These are phyloP conservation scores for Isatis lusitanica DNA, from an alignment of 441 rosid genomes.

Conservation along the genomic window DNA sequence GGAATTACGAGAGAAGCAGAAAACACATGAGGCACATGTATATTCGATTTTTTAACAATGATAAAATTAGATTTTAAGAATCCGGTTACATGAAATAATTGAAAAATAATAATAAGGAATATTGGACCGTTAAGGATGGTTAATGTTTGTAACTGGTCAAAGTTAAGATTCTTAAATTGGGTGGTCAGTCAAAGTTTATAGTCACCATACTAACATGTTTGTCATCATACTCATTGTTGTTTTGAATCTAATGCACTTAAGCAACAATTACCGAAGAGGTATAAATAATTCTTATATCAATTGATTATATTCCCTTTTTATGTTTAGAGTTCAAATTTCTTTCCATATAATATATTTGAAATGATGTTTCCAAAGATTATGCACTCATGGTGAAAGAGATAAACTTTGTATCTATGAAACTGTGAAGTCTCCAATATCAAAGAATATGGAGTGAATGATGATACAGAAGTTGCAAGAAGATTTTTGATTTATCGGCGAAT, in stretches of 20 bases:
- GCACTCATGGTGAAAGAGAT: no score
- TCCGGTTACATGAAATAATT: slow-evolving; percentile 12
- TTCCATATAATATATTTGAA: no score
- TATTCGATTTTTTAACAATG: slow-evolving; percentile 2
- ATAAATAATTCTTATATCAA: not conserved
- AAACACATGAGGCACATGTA: slow-evolving; percentile 43
- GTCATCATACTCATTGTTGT: slow-evolving; percentile 6
- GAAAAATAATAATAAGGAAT: slow-evolving; percentile 18
- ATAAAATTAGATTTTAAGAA: not conserved
- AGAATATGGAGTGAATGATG: no score
- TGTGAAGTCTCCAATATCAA: no score
- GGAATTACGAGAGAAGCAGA: slow-evolving; percentile 24
- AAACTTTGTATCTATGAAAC: no score
- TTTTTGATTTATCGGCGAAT: no score
- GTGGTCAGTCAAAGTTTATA: slow-evolving; percentile 29
- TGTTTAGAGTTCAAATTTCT: no score
- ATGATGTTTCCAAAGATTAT: no score
- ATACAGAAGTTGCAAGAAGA: no score
- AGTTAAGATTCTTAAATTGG: slow-evolving; percentile 8
- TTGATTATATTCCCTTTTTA: no score
- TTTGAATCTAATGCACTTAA: not conserved
- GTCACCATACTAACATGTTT: slow-evolving; percentile 16
- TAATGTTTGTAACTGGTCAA: slow-evolving; percentile 36
- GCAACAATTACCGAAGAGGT: not conserved
- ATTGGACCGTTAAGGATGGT: slow-evolving; percentile 33